A percentile compares a stretch with the other conserved stretches of the same genome.
These are phyloP conservation scores for Solanum dulcamara DNA, from an alignment of 257 asterid genomes.

Conservation along the genomic window DNA sequence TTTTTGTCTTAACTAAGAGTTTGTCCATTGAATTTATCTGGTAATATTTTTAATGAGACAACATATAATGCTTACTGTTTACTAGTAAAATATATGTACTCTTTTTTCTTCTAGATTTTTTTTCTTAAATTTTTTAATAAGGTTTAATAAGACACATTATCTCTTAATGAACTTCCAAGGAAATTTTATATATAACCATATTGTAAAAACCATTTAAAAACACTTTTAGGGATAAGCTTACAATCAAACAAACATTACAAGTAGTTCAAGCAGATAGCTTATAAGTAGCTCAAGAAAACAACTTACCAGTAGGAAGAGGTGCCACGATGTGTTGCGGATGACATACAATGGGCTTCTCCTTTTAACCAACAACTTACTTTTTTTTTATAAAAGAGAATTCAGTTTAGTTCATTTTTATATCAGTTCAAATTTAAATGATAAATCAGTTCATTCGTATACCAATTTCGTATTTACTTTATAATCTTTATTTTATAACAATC, in stretches of 20 bases:
- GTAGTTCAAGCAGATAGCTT: too few species aligned
- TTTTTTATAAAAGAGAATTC: too few species aligned
- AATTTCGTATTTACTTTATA: too few species aligned
- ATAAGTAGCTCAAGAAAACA: neutral
- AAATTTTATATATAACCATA: too few species aligned
- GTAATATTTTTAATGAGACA: neutral
- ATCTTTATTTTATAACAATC: too few species aligned
- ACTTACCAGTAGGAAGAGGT: neutral
- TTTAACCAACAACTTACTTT: neutral
- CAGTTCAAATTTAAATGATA: too few species aligned
- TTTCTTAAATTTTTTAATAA: too few species aligned
- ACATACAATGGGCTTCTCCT: neutral
- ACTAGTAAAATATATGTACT: neutral
- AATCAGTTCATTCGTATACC: too few species aligned
- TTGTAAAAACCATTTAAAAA: neutral
- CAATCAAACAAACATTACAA: neutral
- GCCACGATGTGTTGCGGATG: neutral
- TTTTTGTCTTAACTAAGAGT: neutral
- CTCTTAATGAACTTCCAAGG: too few species aligned
- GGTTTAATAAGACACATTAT: neutral
- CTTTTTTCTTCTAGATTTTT: neutral
- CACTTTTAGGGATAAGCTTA: neutral
- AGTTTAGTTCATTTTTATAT: too few species aligned
- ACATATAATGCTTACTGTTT: too few species aligned
- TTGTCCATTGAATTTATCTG: neutral